Conservation (phyloP, 345 rosid genomes). For the Laguncularia racemosa region DNA sequence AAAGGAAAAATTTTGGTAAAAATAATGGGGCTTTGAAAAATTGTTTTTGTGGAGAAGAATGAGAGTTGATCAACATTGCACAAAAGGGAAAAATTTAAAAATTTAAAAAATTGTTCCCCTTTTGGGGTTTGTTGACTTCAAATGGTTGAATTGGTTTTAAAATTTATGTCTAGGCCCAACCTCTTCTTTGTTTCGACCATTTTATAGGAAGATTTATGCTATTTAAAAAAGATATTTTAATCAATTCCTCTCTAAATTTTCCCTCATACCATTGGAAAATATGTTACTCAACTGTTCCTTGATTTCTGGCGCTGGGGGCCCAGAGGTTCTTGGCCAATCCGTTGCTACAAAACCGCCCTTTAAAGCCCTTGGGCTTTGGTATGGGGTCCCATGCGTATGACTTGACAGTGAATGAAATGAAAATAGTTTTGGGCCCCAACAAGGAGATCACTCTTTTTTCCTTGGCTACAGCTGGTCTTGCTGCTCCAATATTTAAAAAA, state of each 20-base stretch:
- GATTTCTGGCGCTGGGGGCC: constrained; percentile 67
- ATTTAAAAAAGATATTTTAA: constrained; percentile 5
- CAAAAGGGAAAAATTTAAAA: too few relatives aligned
- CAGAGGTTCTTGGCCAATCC: constrained; percentile 99
- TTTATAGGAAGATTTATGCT: too few relatives aligned
- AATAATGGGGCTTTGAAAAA: too few relatives aligned
- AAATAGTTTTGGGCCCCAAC: constrained; percentile 70
- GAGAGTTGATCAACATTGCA: too few relatives aligned
- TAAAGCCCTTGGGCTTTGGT: constrained; percentile 98
- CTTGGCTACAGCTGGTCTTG: constrained; percentile 61
- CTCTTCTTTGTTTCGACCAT: too few relatives aligned
- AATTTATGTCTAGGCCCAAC: too few relatives aligned
- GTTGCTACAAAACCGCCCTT: constrained; percentile 80
- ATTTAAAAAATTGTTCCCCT: too few relatives aligned
- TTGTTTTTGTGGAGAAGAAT: too few relatives aligned
- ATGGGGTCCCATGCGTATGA: constrained; percentile 93
- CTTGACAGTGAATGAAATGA: constrained; percentile 56
- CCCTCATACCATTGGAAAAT: background rate
- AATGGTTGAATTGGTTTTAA: too few relatives aligned
- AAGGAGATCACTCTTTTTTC: constrained; percentile 49
- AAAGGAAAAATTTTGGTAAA: too few relatives aligned
- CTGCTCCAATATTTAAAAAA: constrained; percentile 90
- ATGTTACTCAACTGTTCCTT: too few relatives aligned
- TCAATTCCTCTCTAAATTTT: constrained; percentile 2
- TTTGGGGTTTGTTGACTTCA: too few relatives aligned